These are phyloP conservation scores for Trichoderma harzianum DNA, from an alignment of 2,329 filamentous ascomycete species.

Conservation along the genomic window DNA sequence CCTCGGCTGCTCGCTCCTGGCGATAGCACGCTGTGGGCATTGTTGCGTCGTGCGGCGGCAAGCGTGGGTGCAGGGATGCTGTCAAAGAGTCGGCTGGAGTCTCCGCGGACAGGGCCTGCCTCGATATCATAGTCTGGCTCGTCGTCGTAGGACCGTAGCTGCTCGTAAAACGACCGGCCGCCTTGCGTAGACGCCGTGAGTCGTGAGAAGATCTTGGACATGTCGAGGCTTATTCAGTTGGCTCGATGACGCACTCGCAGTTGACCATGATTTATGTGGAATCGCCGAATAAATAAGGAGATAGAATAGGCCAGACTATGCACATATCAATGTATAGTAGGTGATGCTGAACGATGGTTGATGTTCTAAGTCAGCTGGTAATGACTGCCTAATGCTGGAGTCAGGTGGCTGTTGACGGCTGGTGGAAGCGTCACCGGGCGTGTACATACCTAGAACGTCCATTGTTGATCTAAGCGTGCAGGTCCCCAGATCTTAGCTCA, in stretches of 20 bases:
- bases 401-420: constrained; percentile 12
- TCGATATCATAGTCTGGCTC: constrained; percentile 41
- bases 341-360: not conserved
- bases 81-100: constrained; percentile 51
- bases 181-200: constrained; percentile 31
- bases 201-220: constrained; percentile 46
- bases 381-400: not conserved
- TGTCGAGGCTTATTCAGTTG: not conserved
- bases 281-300: not conserved
- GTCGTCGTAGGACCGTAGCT: constrained; percentile 42
- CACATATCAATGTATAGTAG: not conserved
- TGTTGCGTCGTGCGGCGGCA: constrained; percentile 46
- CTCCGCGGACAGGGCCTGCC: constrained; percentile 48
- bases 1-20: constrained; percentile 9
- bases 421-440: not conserved
- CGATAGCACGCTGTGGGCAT: constrained; percentile 37
- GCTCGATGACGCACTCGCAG: not conserved
- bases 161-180: constrained; percentile 49
- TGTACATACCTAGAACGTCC: not conserved
- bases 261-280: constrained; percentile 5
- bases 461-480: constrained; percentile 3
- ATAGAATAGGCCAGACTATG: not conserved
- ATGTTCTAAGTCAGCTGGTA: not conserved
- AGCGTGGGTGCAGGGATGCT: constrained; percentile 49
- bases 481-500: constrained; percentile 1